Evolutionary conservation across 306 rosid genomes (phyloP).

Genomic region (Gynostemma pentaphyllum): DNA sequence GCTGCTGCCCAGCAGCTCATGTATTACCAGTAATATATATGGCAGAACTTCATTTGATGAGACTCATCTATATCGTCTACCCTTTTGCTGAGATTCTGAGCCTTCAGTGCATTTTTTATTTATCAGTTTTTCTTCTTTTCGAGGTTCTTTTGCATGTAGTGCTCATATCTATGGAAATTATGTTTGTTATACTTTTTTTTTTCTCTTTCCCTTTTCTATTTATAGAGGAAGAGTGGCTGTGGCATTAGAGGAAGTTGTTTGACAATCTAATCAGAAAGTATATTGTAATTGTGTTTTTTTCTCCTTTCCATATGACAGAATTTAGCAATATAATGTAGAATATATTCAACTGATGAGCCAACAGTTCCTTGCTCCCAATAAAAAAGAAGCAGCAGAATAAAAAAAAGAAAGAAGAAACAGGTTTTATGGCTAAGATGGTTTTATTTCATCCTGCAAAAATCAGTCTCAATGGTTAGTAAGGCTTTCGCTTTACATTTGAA

Average conservation of each 20-base stretch:
- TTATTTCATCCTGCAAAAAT: too few species aligned
- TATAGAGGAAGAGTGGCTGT: conserved; percentile 36
- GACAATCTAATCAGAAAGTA: background rate
- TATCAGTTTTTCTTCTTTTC: background rate
- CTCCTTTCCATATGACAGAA: background rate
- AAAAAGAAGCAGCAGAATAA: background rate
- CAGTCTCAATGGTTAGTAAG: too few species aligned
- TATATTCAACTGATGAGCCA: background rate
- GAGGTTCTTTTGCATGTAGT: conserved; percentile 11
- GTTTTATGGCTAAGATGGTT: too few species aligned
- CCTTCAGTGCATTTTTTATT: conserved; percentile 24
- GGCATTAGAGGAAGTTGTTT: conserved; percentile 29
- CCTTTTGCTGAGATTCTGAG: conserved; percentile 24
- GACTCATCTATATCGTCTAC: conserved; percentile 20
- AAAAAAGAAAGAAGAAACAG: too few species aligned
- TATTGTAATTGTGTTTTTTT: background rate
- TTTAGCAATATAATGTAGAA: background rate
- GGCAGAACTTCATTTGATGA: conserved; percentile 14
- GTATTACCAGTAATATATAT: conserved; percentile 53
- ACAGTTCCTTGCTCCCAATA: background rate
- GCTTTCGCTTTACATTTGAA: too few species aligned
- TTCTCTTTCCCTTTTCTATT: conserved; percentile 24
- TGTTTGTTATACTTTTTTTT: conserved; percentile 17
- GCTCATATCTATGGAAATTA: background rate
- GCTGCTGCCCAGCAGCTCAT: conserved; percentile 63